Conservation (phyloP, 352 stramenopile genomes). For the Phytophthora sojae region DNA sequence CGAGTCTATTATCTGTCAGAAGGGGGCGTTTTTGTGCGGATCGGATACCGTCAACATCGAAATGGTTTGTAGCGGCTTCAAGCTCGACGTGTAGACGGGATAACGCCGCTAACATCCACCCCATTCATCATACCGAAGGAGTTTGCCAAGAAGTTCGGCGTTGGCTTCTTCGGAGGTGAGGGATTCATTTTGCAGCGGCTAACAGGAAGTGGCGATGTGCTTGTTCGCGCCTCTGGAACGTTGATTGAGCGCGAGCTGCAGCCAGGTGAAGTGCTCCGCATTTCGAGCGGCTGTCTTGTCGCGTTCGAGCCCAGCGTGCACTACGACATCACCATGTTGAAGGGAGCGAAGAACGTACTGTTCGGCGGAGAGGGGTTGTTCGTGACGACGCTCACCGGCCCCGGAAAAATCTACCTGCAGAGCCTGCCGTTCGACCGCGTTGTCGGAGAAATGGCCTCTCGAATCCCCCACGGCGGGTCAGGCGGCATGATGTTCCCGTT, state of each 20-base stretch:
- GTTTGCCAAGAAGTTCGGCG: slow-evolving; percentile 90
- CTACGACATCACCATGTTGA: slow-evolving; percentile 93
- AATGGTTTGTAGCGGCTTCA: slow-evolving; percentile 58
- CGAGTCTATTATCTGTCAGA: slow-evolving; percentile 92
- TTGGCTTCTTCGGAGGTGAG: slow-evolving; percentile 95
- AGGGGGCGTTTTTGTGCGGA: slow-evolving; percentile 92
- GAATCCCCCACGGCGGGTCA: slow-evolving; percentile 80
- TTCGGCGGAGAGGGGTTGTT: slow-evolving; percentile 96
- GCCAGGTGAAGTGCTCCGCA: slow-evolving; percentile 90
- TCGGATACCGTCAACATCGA: slow-evolving; percentile 93
- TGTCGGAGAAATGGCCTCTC: slow-evolving; percentile 91
- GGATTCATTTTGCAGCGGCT: slow-evolving; percentile 95
- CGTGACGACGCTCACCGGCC: slow-evolving; percentile 93
- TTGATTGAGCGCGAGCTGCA: slow-evolving; percentile 89
- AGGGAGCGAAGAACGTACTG: slow-evolving; percentile 94
- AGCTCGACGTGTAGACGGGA: background rate
- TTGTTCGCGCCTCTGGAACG: slow-evolving; percentile 91
- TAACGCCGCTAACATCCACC: too few species aligned
- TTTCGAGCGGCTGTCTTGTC: slow-evolving; percentile 93
- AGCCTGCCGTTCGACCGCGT: slow-evolving; percentile 93
- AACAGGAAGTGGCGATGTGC: slow-evolving; percentile 90
- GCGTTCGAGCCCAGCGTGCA: slow-evolving; percentile 88
- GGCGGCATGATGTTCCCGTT: slow-evolving; percentile 91
- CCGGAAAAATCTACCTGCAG: slow-evolving; percentile 92
- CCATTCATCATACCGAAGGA: slow-evolving; percentile 51